Evolutionary conservation across 1,284 basidiomycete species (phyloP).

Genomic region (Boletus semigastroideus): DNA sequence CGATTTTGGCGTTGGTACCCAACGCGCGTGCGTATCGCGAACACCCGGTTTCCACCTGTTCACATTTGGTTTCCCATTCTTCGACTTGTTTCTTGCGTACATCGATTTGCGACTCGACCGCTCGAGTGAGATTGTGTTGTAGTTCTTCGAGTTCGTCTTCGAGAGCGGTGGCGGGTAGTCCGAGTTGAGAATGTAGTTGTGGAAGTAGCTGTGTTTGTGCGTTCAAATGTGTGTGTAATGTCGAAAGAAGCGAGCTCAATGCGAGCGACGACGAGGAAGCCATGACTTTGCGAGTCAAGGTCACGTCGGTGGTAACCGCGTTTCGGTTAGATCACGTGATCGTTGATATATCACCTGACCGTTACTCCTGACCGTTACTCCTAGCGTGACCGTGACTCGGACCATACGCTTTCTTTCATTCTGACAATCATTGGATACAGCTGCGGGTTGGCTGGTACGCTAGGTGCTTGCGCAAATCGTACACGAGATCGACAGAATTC

Average conservation of each 20-base stretch:
- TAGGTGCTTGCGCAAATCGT: no score
- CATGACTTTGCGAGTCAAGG: constrained; percentile 20
- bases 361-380: no score
- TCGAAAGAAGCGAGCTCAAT: constrained; percentile 66
- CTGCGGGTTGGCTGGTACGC: no score
- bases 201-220: constrained; percentile 74
- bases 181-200: constrained; percentile 68
- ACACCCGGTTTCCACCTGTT: constrained; percentile 61
- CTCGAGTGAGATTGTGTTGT: constrained; percentile 64
- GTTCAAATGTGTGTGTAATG: constrained; percentile 74
- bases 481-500: no score
- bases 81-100: constrained; percentile 66
- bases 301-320: constrained; percentile 23
- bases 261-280: constrained; percentile 35
- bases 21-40: constrained; percentile 61
- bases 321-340: constrained; percentile 21
- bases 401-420: no score
- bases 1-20: constrained; percentile 67
- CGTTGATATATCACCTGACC: constrained; percentile 27
- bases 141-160: constrained; percentile 69
- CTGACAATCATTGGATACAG: no score
- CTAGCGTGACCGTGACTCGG: no score
- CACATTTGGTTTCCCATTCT: constrained; percentile 65
- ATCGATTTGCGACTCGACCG: constrained; percentile 70
- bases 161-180: constrained; percentile 69